Evolutionary conservation across 192 early-diverging fungal genomes (phyloP).

Genomic region (Linnemannia hyalina): DNA sequence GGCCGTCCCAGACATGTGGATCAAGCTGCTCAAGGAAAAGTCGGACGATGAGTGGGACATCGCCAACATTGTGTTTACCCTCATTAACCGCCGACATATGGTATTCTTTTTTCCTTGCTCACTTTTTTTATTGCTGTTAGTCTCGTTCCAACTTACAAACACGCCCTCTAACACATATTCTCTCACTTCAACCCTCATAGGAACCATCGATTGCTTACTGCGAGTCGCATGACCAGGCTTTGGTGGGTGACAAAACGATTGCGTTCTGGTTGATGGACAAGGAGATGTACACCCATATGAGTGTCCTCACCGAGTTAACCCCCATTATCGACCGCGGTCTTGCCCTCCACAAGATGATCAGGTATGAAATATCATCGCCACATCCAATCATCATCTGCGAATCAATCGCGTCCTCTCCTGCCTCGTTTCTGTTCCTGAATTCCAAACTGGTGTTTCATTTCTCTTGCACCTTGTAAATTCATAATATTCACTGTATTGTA

Average conservation of each 20-base stretch:
- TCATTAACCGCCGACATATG: slow-evolving; percentile 92
- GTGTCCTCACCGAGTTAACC: slow-evolving; percentile 80
- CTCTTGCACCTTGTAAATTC: not conserved
- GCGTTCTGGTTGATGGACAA: slow-evolving; percentile 99
- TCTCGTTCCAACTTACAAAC: not conserved
- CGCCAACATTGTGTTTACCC: slow-evolving; percentile 84
- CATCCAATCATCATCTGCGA: not conserved
- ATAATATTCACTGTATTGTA: not conserved
- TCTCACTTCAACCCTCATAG: slow-evolving; percentile 48
- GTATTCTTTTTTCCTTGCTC: slow-evolving; percentile 40
- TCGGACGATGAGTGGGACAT: slow-evolving; percentile 95
- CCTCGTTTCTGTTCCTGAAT: not conserved
- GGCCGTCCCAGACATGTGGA: slow-evolving; percentile 99
- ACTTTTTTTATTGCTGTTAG: not conserved
- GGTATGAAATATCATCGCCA: slow-evolving; percentile 53
- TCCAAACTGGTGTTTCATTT: too few species aligned
- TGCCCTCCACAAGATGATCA: slow-evolving; percentile 97
- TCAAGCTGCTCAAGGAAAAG: slow-evolving; percentile 95
- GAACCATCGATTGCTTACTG: slow-evolving; percentile 96
- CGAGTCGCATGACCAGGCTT: slow-evolving; percentile 97
- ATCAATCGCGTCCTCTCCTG: not conserved
- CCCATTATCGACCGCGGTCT: slow-evolving; percentile 95
- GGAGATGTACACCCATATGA: slow-evolving; percentile 99
- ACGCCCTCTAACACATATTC: not conserved
- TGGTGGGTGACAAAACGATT: slow-evolving; percentile 98